phyloP scores from a whole-genome alignment of 1,284 basidiomycete species.

The Melampsora americana region DNA sequence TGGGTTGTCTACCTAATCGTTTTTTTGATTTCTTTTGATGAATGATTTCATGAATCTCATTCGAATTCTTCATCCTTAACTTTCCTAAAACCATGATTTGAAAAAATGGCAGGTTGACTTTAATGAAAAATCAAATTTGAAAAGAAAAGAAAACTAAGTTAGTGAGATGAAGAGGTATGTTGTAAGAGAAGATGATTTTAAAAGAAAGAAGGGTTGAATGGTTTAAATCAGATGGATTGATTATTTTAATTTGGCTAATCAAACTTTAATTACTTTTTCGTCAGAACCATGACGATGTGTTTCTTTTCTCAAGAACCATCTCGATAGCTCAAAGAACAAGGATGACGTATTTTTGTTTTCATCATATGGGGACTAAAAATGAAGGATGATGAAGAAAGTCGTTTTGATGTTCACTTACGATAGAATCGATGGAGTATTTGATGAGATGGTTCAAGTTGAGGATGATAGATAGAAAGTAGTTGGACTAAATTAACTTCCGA shows the following conservation, averaged over 20 bases:
- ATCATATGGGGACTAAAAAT: neutral
- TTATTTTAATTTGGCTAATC: neutral
- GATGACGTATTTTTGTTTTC: conserved; percentile 23
- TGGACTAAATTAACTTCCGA: too few relatives aligned
- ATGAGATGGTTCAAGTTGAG: neutral
- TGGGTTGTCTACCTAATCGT: conserved; percentile 7
- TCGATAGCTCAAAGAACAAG: conserved; percentile 44
- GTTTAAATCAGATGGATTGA: neutral
- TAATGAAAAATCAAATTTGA: too few relatives aligned
- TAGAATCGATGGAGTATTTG: neutral
- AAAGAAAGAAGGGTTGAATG: too few relatives aligned
- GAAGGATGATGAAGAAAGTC: too few relatives aligned
- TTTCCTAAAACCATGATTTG: conserved; percentile 23
- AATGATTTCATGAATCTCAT: neutral
- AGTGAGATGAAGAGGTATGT: too few relatives aligned
- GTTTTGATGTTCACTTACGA: neutral
- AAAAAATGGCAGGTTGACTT: neutral
- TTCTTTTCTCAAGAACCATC: neutral
- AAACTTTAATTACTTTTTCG: conserved; percentile 6
- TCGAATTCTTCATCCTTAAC: conserved; percentile 32
- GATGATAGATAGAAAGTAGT: too few relatives aligned
- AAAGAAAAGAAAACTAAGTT: neutral
- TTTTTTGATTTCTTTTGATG: neutral
- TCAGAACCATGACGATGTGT: conserved; percentile 13
- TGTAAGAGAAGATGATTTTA: too few relatives aligned